These are phyloP conservation scores for Mediolabrus comicus DNA, from an alignment of 108 stramenopile species.

Conservation along the genomic window DNA sequence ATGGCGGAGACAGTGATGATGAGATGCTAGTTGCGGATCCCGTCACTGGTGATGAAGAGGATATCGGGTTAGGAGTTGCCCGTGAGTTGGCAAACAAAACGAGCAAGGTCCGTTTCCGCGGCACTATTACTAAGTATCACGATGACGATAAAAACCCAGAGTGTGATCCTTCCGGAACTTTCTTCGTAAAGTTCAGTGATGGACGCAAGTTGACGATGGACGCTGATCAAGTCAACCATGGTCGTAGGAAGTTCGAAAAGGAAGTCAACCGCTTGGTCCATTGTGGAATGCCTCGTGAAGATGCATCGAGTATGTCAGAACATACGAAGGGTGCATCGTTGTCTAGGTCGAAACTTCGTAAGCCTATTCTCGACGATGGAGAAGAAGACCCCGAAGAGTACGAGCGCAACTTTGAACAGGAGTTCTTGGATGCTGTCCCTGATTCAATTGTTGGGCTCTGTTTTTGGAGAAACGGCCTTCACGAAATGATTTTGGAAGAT, in stretches of 20 bases:
- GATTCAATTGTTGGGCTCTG: neutral
- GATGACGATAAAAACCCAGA: conserved; percentile 20
- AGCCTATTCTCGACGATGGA: neutral
- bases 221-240: conserved; percentile 13
- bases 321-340: neutral
- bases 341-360: neutral
- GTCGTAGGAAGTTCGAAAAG: conserved; percentile 27
- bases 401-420: neutral
- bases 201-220: conserved; percentile 35
- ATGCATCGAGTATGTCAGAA: neutral
- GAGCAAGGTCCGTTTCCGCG: conserved; percentile 11
- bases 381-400: neutral
- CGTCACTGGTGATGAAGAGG: conserved; percentile 16
- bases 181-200: conserved; percentile 19
- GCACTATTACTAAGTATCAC: conserved; percentile 20
- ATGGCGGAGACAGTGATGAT: neutral
- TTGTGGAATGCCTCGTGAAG: conserved; percentile 27
- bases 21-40: conserved; percentile 4
- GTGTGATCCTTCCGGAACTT: conserved; percentile 20
- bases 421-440: neutral
- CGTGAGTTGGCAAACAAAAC: conserved; percentile 4
- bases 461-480: neutral
- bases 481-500: neutral
- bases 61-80: conserved; percentile 11
- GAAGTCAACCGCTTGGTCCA: conserved; percentile 21